These are phyloP conservation scores for Penicillium atrosanguineum DNA, from an alignment of 495 filamentous ascomycete species.

Conservation along the genomic window DNA sequence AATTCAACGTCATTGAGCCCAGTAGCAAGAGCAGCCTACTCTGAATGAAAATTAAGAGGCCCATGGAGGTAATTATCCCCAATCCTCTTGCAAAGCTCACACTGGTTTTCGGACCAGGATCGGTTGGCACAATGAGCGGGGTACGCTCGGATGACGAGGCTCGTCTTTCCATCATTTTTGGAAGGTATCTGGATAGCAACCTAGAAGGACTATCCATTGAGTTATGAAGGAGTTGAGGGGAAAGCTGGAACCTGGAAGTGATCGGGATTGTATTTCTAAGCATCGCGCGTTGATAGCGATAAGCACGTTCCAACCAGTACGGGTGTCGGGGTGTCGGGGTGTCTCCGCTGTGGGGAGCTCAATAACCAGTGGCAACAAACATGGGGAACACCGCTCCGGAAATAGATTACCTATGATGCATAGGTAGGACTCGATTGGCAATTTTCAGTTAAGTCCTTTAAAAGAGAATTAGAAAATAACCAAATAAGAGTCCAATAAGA, in stretches of 20 bases:
- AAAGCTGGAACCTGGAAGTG: not conserved
- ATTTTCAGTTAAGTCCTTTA: too few relatives aligned
- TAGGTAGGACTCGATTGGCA: too few relatives aligned
- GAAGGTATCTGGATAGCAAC: not conserved
- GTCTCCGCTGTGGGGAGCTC: not conserved
- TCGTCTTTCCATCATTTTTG: constrained; percentile 17
- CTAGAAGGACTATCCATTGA: not conserved
- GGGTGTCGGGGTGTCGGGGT: not conserved
- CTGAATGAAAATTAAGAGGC: constrained; percentile 27
- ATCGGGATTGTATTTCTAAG: constrained; percentile 21
- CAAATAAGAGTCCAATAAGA: too few relatives aligned
- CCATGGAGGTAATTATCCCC: constrained; percentile 16
- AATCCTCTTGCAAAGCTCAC: constrained; percentile 13
- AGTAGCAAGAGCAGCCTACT: constrained; percentile 2
- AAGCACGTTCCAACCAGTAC: constrained; percentile 1
- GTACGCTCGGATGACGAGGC: constrained; percentile 28
- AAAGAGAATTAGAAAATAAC: too few relatives aligned
- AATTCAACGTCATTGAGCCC: not conserved
- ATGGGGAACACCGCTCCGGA: not conserved
- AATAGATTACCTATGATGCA: too few relatives aligned
- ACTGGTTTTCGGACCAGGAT: constrained; percentile 3
- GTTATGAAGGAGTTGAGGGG: not conserved
- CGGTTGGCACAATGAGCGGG: constrained; percentile 16
- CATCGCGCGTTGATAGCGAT: constrained; percentile 6
- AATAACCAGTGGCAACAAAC: not conserved